Evolutionary conservation across 768 basidiomycete genomes (phyloP), one percentile per base, ranked within the genome.

Genomic region (Suillus paluster): DNA sequence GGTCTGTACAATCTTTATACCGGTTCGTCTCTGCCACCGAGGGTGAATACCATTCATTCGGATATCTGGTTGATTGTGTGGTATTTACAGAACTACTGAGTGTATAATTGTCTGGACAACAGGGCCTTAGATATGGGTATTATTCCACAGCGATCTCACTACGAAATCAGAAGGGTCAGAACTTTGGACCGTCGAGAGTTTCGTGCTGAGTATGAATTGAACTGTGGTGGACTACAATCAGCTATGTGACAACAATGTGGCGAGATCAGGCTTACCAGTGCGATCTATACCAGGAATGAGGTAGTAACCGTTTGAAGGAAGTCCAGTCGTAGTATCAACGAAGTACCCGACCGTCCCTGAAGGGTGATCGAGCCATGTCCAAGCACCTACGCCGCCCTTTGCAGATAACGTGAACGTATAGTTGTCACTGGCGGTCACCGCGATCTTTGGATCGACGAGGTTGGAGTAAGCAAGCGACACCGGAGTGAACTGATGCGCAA

Each of bases 301-400:
- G 69, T 81, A 84, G 69, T 84, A 86, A 3, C 82, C 85, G 59
- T 86, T 86, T 14, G 75, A 71, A 0, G 83, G 81, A 5, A 73
- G 25, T 0, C 76, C 77, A 0, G 80, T 84, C 8, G 62, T 57
- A 23, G 66, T 70, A 62, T 86, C 84, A 41, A 81, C 71, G 67
- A 87, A 87, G 46, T 80, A 73, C 10, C 85, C 86, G 1, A 86
- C 73, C 0, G 83, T 86, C 19, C 83, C 83, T 0, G 76, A 72
- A 0, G 85, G 85, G 69, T 86, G 85, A 58, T 86, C 86, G 1
- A 87, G 73, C 85, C 85, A 86, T 6, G 85, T 81, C 81, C 83
- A 86, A 0, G 80, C 74, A 0, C 81, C 84, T 5, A 86, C 85
- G 1, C 85, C 86, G 14, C 82, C 81, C 48, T 72, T 70, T 2